phyloP scores from a whole-genome alignment of 768 basidiomycete genomes.

The Serendipita vermifera region DNA sequence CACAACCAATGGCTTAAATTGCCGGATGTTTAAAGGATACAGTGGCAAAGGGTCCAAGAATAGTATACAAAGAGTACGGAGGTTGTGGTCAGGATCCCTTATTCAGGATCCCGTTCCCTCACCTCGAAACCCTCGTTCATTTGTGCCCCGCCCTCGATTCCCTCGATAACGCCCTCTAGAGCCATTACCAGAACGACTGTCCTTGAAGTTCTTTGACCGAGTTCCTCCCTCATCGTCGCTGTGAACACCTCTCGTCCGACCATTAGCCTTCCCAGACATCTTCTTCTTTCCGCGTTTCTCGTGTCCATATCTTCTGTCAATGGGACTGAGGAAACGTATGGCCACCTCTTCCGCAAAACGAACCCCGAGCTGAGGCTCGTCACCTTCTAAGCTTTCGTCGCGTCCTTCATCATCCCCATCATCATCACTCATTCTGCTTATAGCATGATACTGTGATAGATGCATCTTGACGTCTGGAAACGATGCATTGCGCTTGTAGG shows the following conservation, averaged over 20 bases:
- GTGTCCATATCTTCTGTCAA: not conserved
- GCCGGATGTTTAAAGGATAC: too few species aligned
- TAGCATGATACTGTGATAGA: not conserved
- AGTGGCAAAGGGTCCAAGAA: too few species aligned
- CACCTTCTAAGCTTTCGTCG: too few species aligned
- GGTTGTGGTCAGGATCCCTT: too few species aligned
- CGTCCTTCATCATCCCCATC: not conserved
- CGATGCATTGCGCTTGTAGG: not conserved
- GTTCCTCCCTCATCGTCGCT: constrained; percentile 4
- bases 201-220: too few species aligned
- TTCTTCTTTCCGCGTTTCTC: not conserved
- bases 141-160: too few species aligned
- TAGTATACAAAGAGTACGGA: too few species aligned
- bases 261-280: not conserved
- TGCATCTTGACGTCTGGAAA: not conserved
- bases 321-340: not conserved
- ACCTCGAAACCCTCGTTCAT: too few species aligned
- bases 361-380: not conserved
- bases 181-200: too few species aligned
- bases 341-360: constrained; percentile 6
- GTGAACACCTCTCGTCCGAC: constrained; percentile 1
- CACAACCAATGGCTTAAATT: too few species aligned
- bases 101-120: too few species aligned
- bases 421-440: not conserved
- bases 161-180: too few species aligned